phyloP scores from a whole-genome alignment of 2,329 filamentous ascomycete genomes.

The Pseudogymnoascus pannorum region DNA sequence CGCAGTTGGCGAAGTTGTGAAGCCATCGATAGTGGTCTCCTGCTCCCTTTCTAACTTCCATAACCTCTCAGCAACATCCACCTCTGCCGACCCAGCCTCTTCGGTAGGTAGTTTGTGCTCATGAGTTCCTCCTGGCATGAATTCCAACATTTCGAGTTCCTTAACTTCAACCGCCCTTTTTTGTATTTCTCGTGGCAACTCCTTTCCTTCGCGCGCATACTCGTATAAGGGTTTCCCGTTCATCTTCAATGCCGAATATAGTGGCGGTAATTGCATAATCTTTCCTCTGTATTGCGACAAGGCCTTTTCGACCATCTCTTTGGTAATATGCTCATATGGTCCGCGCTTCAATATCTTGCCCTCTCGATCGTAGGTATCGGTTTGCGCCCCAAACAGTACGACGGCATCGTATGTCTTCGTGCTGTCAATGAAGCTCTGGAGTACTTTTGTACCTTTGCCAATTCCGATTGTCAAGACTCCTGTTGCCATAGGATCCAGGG shows the following conservation, averaged over 20 bases:
- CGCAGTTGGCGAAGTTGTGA: slow-evolving; percentile 28
- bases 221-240: slow-evolving; percentile 93
- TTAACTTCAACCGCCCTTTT: slow-evolving; percentile 70
- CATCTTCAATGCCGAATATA: slow-evolving; percentile 89
- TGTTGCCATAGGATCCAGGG: slow-evolving; percentile 87
- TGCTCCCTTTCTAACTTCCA: slow-evolving; percentile 52
- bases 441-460: slow-evolving; percentile 77
- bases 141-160: slow-evolving; percentile 76
- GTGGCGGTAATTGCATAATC: slow-evolving; percentile 81
- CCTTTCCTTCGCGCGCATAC: slow-evolving; percentile 83
- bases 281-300: slow-evolving; percentile 70
- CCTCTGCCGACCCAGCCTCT: slow-evolving; percentile 69
- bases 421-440: slow-evolving; percentile 73
- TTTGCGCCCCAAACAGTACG: slow-evolving; percentile 83
- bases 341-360: slow-evolving; percentile 75
- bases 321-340: slow-evolving; percentile 74
- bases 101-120: slow-evolving; percentile 70
- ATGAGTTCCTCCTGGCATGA: slow-evolving; percentile 75
- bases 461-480: slow-evolving; percentile 86
- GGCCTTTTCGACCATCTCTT: slow-evolving; percentile 68
- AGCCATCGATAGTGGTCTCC: slow-evolving; percentile 29
- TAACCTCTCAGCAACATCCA: slow-evolving; percentile 66
- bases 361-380: slow-evolving; percentile 82
- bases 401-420: slow-evolving; percentile 90
- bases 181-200: slow-evolving; percentile 78